Percentiles rank a stretch among this genome's conserved stretches.
Conservation (phyloP, 2,329 filamentous ascomycete species). For the Aspergillus unguis region DNA sequence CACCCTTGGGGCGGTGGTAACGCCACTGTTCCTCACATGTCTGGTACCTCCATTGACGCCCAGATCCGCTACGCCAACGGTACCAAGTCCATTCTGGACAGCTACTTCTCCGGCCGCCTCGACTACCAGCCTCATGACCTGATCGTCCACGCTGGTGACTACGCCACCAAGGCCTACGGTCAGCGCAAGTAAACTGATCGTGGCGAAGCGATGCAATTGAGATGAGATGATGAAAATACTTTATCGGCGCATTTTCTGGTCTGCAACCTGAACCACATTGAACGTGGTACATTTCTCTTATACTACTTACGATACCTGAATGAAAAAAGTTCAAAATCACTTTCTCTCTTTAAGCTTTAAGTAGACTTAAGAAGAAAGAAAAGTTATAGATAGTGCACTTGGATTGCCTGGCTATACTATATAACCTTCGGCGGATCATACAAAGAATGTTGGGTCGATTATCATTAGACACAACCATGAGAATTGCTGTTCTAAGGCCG, state of each 20-base stretch:
- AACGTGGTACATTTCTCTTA: constrained; percentile 2
- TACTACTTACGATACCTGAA: constrained; percentile 21
- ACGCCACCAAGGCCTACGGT: constrained; percentile 91
- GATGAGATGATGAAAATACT: constrained; percentile 14
- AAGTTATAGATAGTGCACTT: no score
- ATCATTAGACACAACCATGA: no score
- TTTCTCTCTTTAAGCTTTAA: not conserved
- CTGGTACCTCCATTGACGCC: constrained; percentile 95
- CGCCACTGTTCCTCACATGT: constrained; percentile 99
- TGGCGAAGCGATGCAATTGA: not conserved
- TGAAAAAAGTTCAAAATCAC: constrained; percentile 8
- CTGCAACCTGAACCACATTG: not conserved
- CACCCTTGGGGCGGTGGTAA: constrained; percentile 96
- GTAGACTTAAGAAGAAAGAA: no score
- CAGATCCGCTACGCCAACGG: constrained; percentile 88
- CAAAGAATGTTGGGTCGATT: no score
- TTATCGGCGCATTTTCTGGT: constrained; percentile 15
- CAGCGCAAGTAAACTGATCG: constrained; percentile 52
- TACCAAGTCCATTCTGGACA: constrained; percentile 83
- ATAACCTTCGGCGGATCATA: no score
- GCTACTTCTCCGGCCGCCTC: constrained; percentile 80
- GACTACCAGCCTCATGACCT: constrained; percentile 90
- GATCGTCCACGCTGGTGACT: constrained; percentile 85
- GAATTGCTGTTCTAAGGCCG: no score
- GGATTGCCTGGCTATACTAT: no score